phyloP scores from a whole-genome alignment of 2,329 filamentous ascomycete genomes.

The Bipolaris sorokiniana region DNA sequence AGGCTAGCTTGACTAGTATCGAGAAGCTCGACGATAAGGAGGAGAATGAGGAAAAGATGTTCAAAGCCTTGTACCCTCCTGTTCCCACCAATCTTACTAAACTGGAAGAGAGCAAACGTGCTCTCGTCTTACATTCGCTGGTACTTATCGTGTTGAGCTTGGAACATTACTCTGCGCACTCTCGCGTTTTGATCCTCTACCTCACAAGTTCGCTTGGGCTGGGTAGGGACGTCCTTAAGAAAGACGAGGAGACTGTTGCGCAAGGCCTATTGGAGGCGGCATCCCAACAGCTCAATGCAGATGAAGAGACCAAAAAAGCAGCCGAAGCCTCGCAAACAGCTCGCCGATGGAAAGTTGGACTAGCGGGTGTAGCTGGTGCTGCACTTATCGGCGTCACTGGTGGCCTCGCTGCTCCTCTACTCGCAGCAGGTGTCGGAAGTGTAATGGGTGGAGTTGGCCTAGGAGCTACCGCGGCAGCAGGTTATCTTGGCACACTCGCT shows the following conservation, averaged over 20 bases:
- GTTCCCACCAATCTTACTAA: conserved; percentile 59
- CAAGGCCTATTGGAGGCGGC: conserved; percentile 76
- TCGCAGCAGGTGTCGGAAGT: conserved; percentile 78
- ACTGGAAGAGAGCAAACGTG: conserved; percentile 66
- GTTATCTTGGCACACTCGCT: conserved; percentile 78
- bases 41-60: conserved; percentile 46
- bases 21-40: conserved; percentile 33
- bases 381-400: conserved; percentile 84
- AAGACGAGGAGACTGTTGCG: conserved; percentile 77
- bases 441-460: conserved; percentile 79
- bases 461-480: conserved; percentile 74
- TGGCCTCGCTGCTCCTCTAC: conserved; percentile 76
- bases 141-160: conserved; percentile 76
- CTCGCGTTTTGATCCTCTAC: conserved; percentile 72
- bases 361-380: conserved; percentile 87
- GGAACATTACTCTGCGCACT: conserved; percentile 77
- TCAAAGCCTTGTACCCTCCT: conserved; percentile 50
- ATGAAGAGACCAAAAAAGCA: conserved; percentile 76
- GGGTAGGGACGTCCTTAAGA: conserved; percentile 66
- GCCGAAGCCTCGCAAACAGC: conserved; percentile 69
- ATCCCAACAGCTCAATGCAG: conserved; percentile 71
- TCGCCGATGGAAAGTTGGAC: conserved; percentile 79
- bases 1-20: conserved; percentile 35
- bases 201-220: conserved; percentile 75
- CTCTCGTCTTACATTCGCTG: conserved; percentile 72